phyloP scores from a whole-genome alignment of 495 filamentous ascomycete genomes.

The Podospora comata region DNA sequence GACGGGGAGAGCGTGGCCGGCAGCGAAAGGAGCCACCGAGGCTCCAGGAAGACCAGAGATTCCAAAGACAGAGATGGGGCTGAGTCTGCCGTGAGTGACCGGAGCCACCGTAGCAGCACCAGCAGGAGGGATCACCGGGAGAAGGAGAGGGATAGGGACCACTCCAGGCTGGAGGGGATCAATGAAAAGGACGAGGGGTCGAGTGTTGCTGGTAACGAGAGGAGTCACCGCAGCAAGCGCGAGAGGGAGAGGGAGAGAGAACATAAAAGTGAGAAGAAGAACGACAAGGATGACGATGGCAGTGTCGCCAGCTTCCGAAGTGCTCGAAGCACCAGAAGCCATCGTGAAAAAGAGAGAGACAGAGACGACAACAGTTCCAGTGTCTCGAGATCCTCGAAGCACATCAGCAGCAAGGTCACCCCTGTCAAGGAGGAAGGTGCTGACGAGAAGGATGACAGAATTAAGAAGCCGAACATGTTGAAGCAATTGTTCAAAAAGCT shows the following conservation, averaged over 20 bases:
- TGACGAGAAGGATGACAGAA: conserved; percentile 33
- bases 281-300: conserved; percentile 7
- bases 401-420: conserved; percentile 17
- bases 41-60: background rate
- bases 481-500: conserved; percentile 51
- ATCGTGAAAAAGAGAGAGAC: background rate
- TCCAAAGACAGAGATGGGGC: conserved; percentile 3
- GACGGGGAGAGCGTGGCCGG: conserved; percentile 7
- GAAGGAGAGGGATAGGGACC: conserved; percentile 9
- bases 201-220: conserved; percentile 5
- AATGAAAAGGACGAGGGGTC: background rate
- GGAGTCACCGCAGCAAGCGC: conserved; percentile 9
- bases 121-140: conserved; percentile 29
- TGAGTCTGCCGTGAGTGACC: background rate
- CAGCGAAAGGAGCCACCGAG: conserved; percentile 19
- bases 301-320: conserved; percentile 1
- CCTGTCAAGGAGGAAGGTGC: conserved; percentile 33
- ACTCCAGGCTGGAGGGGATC: background rate
- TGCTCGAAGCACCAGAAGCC: conserved; percentile 10
- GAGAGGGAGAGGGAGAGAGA: background rate
- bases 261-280: background rate
- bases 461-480: conserved; percentile 51
- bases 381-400: conserved; percentile 19
- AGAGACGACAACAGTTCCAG: conserved; percentile 9
- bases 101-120: conserved; percentile 8